These are phyloP conservation scores for Neopestalotiopsis sp. DNA, from an alignment of 2,329 filamentous ascomycete species.

Conservation along the genomic window DNA sequence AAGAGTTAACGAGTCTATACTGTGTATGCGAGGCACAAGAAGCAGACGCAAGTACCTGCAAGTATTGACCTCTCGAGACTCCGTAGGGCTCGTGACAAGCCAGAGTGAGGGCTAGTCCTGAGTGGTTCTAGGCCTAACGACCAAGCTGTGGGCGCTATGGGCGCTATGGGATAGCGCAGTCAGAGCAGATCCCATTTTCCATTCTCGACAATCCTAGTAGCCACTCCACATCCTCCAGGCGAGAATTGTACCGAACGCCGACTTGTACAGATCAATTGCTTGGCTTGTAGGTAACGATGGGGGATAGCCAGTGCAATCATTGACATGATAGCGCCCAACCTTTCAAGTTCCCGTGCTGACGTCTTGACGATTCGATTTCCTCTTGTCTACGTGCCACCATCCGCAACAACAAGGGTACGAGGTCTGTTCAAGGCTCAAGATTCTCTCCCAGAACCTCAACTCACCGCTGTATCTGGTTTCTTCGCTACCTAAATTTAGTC, in stretches of 20 bases:
- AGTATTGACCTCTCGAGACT: not conserved
- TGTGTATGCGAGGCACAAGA: too few relatives aligned
- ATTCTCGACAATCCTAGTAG: not conserved
- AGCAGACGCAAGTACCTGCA: not conserved
- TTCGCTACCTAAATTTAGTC: not conserved
- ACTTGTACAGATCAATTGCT: not conserved
- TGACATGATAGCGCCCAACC: not conserved
- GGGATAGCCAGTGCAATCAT: not conserved
- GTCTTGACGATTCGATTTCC: not conserved
- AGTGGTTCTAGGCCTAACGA: not conserved
- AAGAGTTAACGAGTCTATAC: too few relatives aligned
- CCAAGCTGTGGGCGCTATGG: not conserved
- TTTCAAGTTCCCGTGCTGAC: not conserved
- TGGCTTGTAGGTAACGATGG: not conserved
- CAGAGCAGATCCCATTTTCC: not conserved
- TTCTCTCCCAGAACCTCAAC: not conserved
- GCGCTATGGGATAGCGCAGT: not conserved
- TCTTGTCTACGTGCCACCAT: too few relatives aligned
- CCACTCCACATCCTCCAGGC: not conserved
- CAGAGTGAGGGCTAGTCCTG: not conserved
- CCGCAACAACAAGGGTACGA: not conserved
- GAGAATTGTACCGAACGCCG: conserved; percentile 8
- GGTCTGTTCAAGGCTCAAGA: not conserved
- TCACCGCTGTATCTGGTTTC: conserved; percentile 2
- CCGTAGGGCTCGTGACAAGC: not conserved